Evolutionary conservation across 805 yeast species (phyloP).

Genomic region (Zygosaccharomyces siamensis): DNA sequence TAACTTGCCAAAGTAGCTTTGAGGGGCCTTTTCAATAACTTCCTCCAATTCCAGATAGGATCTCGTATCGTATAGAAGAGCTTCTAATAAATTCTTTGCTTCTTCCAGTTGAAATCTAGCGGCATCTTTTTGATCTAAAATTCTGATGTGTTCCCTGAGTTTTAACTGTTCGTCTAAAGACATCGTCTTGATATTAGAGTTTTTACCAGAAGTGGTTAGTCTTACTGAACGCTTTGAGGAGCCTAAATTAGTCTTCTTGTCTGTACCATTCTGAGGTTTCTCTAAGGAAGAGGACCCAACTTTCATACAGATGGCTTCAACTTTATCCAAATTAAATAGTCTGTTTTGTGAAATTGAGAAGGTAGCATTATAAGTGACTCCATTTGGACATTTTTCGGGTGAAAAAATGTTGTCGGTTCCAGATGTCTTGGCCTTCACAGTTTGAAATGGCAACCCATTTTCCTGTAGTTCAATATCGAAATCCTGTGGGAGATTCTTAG

Average conservation of each 20-base stretch:
- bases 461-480: constrained; percentile 36
- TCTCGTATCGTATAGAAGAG: constrained; percentile 65
- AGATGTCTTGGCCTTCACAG: constrained; percentile 12
- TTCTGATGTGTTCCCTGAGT: constrained; percentile 45
- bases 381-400: constrained; percentile 37
- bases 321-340: constrained; percentile 42
- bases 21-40: constrained; percentile 40
- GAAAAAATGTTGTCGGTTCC: constrained; percentile 34
- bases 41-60: constrained; percentile 52
- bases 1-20: constrained; percentile 37
- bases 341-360: constrained; percentile 47
- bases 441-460: constrained; percentile 17
- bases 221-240: constrained; percentile 1
- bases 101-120: constrained; percentile 52
- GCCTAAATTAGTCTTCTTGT: background rate
- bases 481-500: constrained; percentile 29
- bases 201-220: constrained; percentile 27
- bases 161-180: constrained; percentile 44
- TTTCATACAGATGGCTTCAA: constrained; percentile 44
- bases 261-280: constrained; percentile 15
- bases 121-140: constrained; percentile 49
- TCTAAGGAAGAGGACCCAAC: constrained; percentile 26
- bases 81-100: constrained; percentile 64
- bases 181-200: constrained; percentile 44
- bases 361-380: constrained; percentile 38